Evolutionary conservation across 345 rosid genomes (phyloP), one percentile per base, ranked within the genome.

Genomic region (Eucalyptus sp.): DNA sequence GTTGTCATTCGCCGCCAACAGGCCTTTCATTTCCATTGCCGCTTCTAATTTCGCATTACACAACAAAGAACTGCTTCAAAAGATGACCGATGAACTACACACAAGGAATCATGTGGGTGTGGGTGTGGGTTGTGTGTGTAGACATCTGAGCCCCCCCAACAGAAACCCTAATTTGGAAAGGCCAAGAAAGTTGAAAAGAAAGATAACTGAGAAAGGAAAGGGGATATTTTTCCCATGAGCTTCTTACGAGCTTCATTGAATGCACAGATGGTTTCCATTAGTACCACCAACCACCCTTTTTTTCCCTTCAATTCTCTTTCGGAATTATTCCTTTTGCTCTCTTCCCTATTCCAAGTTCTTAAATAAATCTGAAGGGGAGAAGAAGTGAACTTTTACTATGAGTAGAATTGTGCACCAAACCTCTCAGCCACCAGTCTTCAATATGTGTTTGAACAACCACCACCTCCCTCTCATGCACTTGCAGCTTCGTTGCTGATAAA

Each of bases 81-180:
- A 86, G 27, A 86, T 31, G 87, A 80, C 52, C 88, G 58, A 89
- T 88, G 90, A 86, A 37, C 87, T 20, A 86, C n/a, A 88, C 29
- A 87, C 48, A 87, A 86, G 90, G 89, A 79, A 41, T 83, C 27
- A 7, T 43, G 51, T 49, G 88, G 58, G 46, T 85, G 85, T 87
- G 88, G 58, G 56, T 52, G 56, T 52, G 56, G 24, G 24, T 52
- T 50, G 51, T 15, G 90, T 56, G 86, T 50, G 80, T 89, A 41
- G 87, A 92, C 91, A 91, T 92, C 90, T 90, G 87, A 86, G 44
- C 22, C 29, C 83, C 83, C 83, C 8, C 48, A 33, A 46, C 33
- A 46, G 64, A 88, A 93, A 92, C 94, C 94, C 96, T 94, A 91
- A 89, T 91, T 92, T 89, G 88, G 92, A 88, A 92, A 93, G 88